phyloP scores from a whole-genome alignment of 495 filamentous ascomycete species.

The Xylaria scruposa region DNA sequence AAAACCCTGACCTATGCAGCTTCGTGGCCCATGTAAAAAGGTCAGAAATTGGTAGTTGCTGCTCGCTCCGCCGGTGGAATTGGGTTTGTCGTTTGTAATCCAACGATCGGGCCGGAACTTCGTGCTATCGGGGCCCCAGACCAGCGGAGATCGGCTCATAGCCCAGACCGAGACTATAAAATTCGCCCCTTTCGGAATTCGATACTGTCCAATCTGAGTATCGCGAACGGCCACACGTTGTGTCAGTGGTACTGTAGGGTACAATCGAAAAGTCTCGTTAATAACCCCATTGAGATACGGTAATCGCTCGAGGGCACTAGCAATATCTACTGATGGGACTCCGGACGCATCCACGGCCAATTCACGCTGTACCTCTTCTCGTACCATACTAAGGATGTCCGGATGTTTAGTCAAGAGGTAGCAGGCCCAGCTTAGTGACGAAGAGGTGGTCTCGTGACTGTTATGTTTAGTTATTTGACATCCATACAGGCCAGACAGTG shows the following conservation, averaged over 20 bases:
- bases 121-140: conserved; percentile 30
- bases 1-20: conserved; percentile 84
- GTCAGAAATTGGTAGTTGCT: conserved; percentile 66
- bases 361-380: conserved; percentile 52
- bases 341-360: conserved; percentile 52
- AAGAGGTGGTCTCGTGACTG: conserved; percentile 64
- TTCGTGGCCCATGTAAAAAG: conserved; percentile 79
- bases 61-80: conserved; percentile 54
- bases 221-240: conserved; percentile 61
- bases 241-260: conserved; percentile 53
- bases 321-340: conserved; percentile 46
- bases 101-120: conserved; percentile 35
- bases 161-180: conserved; percentile 55
- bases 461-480: conserved; percentile 2
- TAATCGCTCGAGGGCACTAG: conserved; percentile 44
- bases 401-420: conserved; percentile 48
- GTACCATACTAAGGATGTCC: conserved; percentile 43
- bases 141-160: conserved; percentile 75
- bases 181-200: conserved; percentile 54
- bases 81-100: conserved; percentile 60
- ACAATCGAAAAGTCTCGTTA: conserved; percentile 39
- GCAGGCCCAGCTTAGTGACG: conserved; percentile 48
- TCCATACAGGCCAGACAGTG: not conserved
- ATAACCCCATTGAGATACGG: conserved; percentile 46
- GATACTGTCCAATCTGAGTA: conserved; percentile 61